A percentile compares a stretch with the other conserved stretches of the same genome.
phyloP scores from a whole-genome alignment of 2,329 filamentous ascomycete genomes.

The Sporothrix sp. region DNA sequence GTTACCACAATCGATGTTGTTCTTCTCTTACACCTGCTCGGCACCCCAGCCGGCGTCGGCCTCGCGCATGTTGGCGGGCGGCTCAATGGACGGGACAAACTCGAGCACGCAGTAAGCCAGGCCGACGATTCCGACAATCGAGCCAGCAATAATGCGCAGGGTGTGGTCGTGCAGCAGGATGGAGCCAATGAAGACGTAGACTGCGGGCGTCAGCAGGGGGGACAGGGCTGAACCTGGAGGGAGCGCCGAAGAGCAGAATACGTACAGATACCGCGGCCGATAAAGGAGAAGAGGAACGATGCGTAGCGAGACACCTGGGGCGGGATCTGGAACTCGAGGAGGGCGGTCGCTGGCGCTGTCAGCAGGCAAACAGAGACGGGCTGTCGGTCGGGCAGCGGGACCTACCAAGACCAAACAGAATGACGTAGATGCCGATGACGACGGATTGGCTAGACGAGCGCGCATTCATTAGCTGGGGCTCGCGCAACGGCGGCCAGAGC shows the following conservation, averaged over 20 bases:
- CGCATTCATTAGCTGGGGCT: too few relatives aligned
- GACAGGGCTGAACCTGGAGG: not conserved
- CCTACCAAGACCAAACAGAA: constrained; percentile 80
- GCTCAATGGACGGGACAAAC: constrained; percentile 69
- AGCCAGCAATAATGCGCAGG: constrained; percentile 65
- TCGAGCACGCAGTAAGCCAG: constrained; percentile 67
- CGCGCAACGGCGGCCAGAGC: not conserved
- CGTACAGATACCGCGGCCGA: constrained; percentile 90
- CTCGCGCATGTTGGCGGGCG: constrained; percentile 73
- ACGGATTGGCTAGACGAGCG: constrained; percentile 64
- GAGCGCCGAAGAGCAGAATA: not conserved
- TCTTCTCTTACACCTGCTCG: constrained; percentile 60
- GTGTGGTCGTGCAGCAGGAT: constrained; percentile 63
- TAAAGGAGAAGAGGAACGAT: constrained; percentile 95
- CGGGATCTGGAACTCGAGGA: constrained; percentile 89
- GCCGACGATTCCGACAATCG: constrained; percentile 67
- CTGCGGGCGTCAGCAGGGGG: constrained; percentile 33
- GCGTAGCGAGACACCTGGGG: constrained; percentile 88
- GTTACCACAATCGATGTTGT: too few relatives aligned
- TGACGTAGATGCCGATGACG: constrained; percentile 77
- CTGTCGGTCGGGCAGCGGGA: not conserved
- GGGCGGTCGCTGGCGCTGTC: constrained; percentile 47
- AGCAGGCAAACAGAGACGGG: constrained; percentile 17
- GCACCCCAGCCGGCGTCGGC: constrained; percentile 66
- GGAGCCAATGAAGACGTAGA: constrained; percentile 92